These are phyloP conservation scores for Emmonsiellopsis sp. DNA, from an alignment of 2,329 filamentous ascomycete species.

Conservation along the genomic window DNA sequence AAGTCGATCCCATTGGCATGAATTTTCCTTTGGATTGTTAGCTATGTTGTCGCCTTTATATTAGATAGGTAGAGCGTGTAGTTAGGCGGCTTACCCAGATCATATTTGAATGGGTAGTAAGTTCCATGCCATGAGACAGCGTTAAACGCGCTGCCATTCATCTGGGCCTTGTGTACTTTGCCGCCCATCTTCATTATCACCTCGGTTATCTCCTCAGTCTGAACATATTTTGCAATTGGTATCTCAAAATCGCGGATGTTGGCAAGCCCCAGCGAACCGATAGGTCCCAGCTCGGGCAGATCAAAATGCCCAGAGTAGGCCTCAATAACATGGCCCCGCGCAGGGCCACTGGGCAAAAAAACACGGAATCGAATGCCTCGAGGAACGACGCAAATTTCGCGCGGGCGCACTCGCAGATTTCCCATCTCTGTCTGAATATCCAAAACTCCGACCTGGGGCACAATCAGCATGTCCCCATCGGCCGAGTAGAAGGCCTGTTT, in stretches of 20 bases:
- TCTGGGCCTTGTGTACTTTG: slow-evolving; percentile 45
- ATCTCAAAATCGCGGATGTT: slow-evolving; percentile 67
- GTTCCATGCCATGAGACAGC: slow-evolving; percentile 72
- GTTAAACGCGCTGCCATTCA: slow-evolving; percentile 62
- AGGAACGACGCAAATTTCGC: slow-evolving; percentile 55
- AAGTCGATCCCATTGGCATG: slow-evolving; percentile 63
- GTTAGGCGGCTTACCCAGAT: slow-evolving; percentile 46
- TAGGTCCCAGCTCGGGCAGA: slow-evolving; percentile 62
- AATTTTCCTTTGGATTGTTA: slow-evolving; percentile 40
- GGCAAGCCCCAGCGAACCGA: slow-evolving; percentile 63
- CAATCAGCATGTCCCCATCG: slow-evolving; percentile 55
- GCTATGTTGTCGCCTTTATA: no score
- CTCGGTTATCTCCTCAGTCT: slow-evolving; percentile 41
- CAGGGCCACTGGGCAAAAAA: slow-evolving; percentile 46
- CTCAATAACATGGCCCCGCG: slow-evolving; percentile 65
- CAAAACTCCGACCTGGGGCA: slow-evolving; percentile 52
- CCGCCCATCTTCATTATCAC: slow-evolving; percentile 51
- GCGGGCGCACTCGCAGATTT: slow-evolving; percentile 49
- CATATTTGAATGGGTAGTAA: slow-evolving; percentile 74
- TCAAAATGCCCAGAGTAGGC: slow-evolving; percentile 62
- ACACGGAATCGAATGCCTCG: slow-evolving; percentile 51
- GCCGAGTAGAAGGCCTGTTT: slow-evolving; percentile 46
- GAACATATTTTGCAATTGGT: slow-evolving; percentile 59
- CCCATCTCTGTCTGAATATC: slow-evolving; percentile 57
- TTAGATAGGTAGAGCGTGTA: neutral